These are phyloP conservation scores for Avicennia marina DNA, from an alignment of 257 asterid genomes.

Conservation along the genomic window DNA sequence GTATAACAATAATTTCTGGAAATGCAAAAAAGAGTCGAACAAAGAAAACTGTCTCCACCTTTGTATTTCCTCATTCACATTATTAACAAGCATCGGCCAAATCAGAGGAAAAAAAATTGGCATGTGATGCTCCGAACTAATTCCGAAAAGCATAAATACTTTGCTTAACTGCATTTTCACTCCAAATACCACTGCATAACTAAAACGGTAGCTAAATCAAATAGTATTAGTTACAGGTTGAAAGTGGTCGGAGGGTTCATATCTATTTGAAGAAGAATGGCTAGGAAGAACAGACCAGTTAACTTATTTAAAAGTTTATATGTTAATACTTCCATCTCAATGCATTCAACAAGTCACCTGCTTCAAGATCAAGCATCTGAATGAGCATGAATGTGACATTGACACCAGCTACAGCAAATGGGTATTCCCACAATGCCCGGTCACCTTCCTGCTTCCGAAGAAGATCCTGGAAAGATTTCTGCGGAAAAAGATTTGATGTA, in stretches of 20 bases:
- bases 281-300: neutral
- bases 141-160: neutral
- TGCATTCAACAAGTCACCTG: conserved; percentile 46
- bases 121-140: neutral
- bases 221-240: neutral
- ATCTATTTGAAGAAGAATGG: neutral
- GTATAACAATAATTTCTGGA: neutral
- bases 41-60: conserved; percentile 6
- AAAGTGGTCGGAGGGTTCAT: neutral
- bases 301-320: neutral
- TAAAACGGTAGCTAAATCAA: neutral
- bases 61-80: conserved; percentile 1
- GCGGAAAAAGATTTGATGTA: conserved; percentile 21
- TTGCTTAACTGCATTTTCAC: neutral
- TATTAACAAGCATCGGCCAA: neutral
- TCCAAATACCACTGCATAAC: too few relatives aligned
- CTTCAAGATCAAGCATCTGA: conserved; percentile 99
- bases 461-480: conserved; percentile 97
- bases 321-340: conserved; percentile 8
- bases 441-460: conserved; percentile 96
- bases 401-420: conserved; percentile 99
- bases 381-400: conserved; percentile 97
- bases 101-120: neutral
- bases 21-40: neutral
- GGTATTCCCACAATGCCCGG: conserved; percentile 96